phyloP scores from a whole-genome alignment of 257 asterid genomes.

The Solanum piurae region DNA sequence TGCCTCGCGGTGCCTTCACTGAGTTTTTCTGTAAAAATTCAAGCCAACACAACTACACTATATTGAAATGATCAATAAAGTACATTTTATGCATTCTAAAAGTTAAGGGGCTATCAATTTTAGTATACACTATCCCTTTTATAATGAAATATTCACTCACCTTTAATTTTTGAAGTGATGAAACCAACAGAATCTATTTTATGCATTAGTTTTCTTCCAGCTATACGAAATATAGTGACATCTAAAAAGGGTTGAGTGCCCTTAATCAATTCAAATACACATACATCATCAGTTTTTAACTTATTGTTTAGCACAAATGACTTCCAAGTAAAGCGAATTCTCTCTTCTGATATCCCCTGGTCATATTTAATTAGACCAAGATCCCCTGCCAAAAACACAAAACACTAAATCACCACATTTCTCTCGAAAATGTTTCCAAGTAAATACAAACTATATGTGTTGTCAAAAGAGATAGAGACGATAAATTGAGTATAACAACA shows the following conservation, averaged over 20 bases:
- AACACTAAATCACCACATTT: background rate
- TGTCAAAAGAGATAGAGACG: background rate
- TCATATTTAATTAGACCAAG: background rate
- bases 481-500: background rate
- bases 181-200: background rate
- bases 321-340: background rate
- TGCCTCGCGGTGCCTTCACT: background rate
- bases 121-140: no score
- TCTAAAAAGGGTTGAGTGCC: background rate
- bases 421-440: background rate
- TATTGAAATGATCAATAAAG: background rate
- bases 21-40: background rate
- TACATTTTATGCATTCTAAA: no score
- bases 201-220: background rate
- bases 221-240: background rate
- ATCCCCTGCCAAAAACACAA: background rate
- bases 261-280: slow-evolving; percentile 1
- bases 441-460: background rate
- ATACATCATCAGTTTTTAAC: slow-evolving; percentile 7
- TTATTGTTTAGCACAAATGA: slow-evolving; percentile 1
- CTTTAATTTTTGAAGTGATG: no score
- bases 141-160: no score
- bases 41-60: background rate
- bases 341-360: no score
- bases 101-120: no score